Evolutionary conservation across 352 stramenopile species (phyloP), one percentile per base, ranked within the genome.

Genomic region (Phytophthora foliorum): DNA sequence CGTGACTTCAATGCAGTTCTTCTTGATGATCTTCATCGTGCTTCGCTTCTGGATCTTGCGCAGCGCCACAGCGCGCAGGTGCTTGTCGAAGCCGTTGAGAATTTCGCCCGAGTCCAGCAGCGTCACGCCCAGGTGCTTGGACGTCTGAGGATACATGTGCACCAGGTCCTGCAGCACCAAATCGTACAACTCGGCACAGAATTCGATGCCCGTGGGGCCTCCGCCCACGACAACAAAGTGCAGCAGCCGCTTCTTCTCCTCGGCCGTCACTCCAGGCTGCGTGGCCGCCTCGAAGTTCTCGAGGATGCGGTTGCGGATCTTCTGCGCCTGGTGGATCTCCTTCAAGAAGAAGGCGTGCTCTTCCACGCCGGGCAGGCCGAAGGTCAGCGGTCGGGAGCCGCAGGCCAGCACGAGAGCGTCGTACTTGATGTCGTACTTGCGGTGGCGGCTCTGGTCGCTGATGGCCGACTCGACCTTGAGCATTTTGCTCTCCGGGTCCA

Each of bases 161-260:
- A 83, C 82, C 2, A 99, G 89, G 74, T 99, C 97, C 32, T 97
- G 78, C 49, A 79, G 74, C 53, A 98, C 67, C 70, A 98, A 90
- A 65, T 98, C 97, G 75, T 99, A 91, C 49, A 99, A 80, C 77
- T 99, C 97, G 17, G 91, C 87, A 41, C 96, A 98, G 74, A 99
- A 99, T 81, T 99, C 97, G 64, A 98, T 94, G 46, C 85, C 91
- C 0, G 97, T 99, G 2, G 97, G 95, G 6, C 97, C 97, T 6
- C 97, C 98, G 6, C 98, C 98, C 10, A 99, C 97, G 9, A 99
- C 93, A n/a, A 99, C 89, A 81, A 99, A 99, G 45, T 96, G 96
- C 16, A 99, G 81, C 8, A 99, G 75, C 27, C 92, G 73, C 36
- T 91, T 63, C 53, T 96, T 93, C 78, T 99, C 94, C n/a, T 87